A percentile compares a stretch with the other conserved stretches of the same genome.
Conservation (phyloP, 208 protist genomes). For the Leishmania tarentolae region DNA sequence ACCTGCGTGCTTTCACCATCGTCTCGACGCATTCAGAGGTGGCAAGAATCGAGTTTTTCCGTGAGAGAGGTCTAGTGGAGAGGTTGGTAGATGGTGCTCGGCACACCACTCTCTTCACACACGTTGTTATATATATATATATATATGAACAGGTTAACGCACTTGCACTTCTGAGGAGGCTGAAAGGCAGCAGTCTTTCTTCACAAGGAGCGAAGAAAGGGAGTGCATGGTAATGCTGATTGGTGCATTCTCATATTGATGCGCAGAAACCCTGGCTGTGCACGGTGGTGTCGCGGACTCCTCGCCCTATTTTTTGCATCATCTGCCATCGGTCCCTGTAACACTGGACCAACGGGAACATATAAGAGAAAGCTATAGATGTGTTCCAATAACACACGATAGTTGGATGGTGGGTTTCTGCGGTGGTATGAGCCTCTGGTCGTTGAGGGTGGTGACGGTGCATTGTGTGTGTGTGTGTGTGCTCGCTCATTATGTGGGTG, state of each 20-base stretch:
- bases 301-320: neutral
- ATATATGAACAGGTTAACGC: neutral
- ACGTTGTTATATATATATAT: neutral
- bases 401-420: too few species aligned
- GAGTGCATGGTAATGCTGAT: neutral
- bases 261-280: neutral
- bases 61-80: neutral
- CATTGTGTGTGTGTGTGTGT: too few species aligned
- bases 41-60: neutral
- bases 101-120: neutral
- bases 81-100: neutral
- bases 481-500: too few species aligned
- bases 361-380: neutral
- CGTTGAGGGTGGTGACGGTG: too few species aligned
- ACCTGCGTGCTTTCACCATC: neutral
- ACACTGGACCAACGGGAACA: neutral
- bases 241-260: neutral
- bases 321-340: neutral
- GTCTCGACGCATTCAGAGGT: neutral
- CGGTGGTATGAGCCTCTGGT: too few species aligned
- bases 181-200: neutral
- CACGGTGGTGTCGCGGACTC: neutral
- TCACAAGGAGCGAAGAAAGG: neutral
- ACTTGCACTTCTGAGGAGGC: neutral
- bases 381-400: too few species aligned